Evolutionary conservation across 345 rosid genomes (phyloP).

Genomic region (Euphorbia tirucalli): DNA sequence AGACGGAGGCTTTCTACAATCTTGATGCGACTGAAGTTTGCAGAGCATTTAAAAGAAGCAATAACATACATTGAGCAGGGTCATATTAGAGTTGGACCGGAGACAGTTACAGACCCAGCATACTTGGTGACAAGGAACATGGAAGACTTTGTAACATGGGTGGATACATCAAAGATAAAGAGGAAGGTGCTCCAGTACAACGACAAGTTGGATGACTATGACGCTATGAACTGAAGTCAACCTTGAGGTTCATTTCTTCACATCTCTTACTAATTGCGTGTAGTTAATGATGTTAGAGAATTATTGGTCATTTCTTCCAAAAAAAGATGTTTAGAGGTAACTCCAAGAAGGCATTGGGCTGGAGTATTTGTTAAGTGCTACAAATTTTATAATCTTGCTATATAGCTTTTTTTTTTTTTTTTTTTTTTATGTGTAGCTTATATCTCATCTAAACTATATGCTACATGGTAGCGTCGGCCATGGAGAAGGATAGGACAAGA

Average conservation of each 20-base stretch:
- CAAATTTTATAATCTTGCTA: background rate
- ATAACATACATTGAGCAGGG: conserved; percentile 94
- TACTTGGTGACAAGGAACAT: conserved; percentile 84
- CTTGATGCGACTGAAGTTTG: conserved; percentile 64
- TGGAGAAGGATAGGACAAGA: too few relatives aligned
- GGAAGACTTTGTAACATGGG: conserved; percentile 96
- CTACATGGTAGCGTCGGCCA: too few relatives aligned
- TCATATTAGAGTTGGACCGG: conserved; percentile 89
- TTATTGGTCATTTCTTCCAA: too few relatives aligned
- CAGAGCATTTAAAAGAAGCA: conserved; percentile 85
- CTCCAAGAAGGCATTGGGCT: background rate
- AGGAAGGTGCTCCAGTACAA: conserved; percentile 81
- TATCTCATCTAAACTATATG: background rate
- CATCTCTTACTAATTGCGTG: background rate
- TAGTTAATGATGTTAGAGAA: background rate
- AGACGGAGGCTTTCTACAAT: conserved; percentile 82
- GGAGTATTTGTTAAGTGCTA: background rate
- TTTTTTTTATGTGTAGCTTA: background rate
- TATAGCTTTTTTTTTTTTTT: background rate
- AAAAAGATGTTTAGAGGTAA: background rate
- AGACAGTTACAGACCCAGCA: conserved; percentile 81
- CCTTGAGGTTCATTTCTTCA: background rate
- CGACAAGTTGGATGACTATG: conserved; percentile 85
- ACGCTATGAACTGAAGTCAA: conserved; percentile 51
- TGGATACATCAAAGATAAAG: conserved; percentile 88